Evolutionary conservation across 176 grass and related monocot genomes (phyloP).

Genomic region (Ananas comosus): DNA sequence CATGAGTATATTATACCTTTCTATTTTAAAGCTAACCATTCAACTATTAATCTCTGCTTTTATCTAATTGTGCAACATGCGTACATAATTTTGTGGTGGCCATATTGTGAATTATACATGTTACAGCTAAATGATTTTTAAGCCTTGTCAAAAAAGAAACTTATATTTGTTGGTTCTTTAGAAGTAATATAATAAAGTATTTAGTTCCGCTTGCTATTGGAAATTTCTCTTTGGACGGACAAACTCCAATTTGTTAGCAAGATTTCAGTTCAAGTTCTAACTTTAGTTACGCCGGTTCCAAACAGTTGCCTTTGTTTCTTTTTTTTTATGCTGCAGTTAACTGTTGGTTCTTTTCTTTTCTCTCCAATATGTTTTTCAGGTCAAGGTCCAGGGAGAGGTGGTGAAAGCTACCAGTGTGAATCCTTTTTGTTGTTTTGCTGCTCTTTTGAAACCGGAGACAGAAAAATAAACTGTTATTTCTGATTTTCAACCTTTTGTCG

Average conservation of each 20-base stretch:
- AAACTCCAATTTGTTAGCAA: too few species aligned
- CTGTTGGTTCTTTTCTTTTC: background rate
- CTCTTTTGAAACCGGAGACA: slow-evolving; percentile 31
- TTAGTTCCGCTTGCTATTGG: too few species aligned
- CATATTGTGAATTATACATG: too few species aligned
- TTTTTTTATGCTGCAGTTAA: background rate
- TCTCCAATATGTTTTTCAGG: slow-evolving; percentile 27
- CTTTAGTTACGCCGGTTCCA: background rate
- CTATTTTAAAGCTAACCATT: too few species aligned
- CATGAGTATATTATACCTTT: background rate
- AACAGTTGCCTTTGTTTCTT: slow-evolving; percentile 3
- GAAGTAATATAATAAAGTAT: too few species aligned
- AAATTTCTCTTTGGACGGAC: too few species aligned
- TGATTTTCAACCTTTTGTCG: slow-evolving; percentile 17
- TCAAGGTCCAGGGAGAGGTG: slow-evolving; percentile 45
- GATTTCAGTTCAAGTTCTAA: background rate
- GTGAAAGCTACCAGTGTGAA: slow-evolving; percentile 36
- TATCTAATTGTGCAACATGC: too few species aligned
- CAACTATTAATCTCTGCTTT: too few species aligned
- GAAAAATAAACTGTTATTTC: slow-evolving; percentile 45
- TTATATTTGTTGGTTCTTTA: too few species aligned
- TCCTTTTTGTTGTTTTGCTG: background rate
- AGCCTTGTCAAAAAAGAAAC: too few species aligned
- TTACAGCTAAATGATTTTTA: too few species aligned
- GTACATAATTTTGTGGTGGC: too few species aligned